Evolutionary conservation across 108 stramenopile species (phyloP).

Genomic region (Phaeodactylum tricornutum): DNA sequence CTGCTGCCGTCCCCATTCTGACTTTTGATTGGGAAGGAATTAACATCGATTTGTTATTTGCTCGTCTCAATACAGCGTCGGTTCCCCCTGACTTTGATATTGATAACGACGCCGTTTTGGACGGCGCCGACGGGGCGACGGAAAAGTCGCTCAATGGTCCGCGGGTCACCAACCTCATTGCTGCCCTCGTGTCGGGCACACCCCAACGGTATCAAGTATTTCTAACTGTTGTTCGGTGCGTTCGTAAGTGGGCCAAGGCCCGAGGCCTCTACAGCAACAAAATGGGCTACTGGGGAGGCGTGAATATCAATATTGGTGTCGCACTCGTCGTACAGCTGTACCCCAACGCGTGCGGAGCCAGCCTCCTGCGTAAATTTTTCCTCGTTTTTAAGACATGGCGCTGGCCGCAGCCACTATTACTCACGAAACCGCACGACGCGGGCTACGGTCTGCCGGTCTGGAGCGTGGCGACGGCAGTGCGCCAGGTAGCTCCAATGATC

Average conservation of each 20-base stretch:
- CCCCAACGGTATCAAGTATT: conserved; percentile 74
- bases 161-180: conserved; percentile 91
- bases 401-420: conserved; percentile 82
- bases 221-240: conserved; percentile 77
- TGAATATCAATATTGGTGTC: conserved; percentile 97
- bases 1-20: conserved; percentile 91
- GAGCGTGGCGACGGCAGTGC: conserved; percentile 32
- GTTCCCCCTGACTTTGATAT: conserved; percentile 88
- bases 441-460: conserved; percentile 73
- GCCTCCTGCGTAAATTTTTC: conserved; percentile 84
- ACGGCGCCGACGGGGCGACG: conserved; percentile 87
- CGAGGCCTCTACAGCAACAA: conserved; percentile 98
- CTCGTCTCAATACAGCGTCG: conserved; percentile 62
- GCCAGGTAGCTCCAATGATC: conserved; percentile 92
- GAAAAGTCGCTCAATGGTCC: conserved; percentile 96
- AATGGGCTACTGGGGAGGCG: conserved; percentile 94
- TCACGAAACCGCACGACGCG: conserved; percentile 81
- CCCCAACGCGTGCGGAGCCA: conserved; percentile 82
- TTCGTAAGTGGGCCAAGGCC: conserved; percentile 92
- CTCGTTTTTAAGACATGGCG: conserved; percentile 84
- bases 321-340: conserved; percentile 90
- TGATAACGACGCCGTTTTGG: conserved; percentile 87
- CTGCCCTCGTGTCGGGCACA: conserved; percentile 75
- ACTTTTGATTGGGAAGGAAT: conserved; percentile 97
- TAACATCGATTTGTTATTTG: conserved; percentile 95